Percentiles rank a stretch among this genome's conserved stretches.
phyloP scores from a whole-genome alignment of 345 rosid genomes.

The Arabidopsis thaliana region TAIR10.1 NC_003070.9:21867001-21867500 shows the following conservation, averaged over 20 bases:
- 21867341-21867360: too few relatives aligned
- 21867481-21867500: background rate
- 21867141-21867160: slow-evolving; percentile 38
- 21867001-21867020: too few relatives aligned
- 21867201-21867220: slow-evolving; percentile 37
- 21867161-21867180: slow-evolving; percentile 42
- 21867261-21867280: slow-evolving; percentile 88
- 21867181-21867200: slow-evolving; percentile 34
- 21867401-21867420: background rate
- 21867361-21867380: background rate
- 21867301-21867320: slow-evolving; percentile 36
- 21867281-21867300: slow-evolving; percentile 35
- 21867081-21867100: background rate
- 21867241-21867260: slow-evolving; percentile 52
- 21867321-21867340: background rate
- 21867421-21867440: background rate
- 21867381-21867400: background rate
- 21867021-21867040: background rate
- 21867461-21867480: background rate
- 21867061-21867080: background rate
- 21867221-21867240: slow-evolving; percentile 8
- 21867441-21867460: background rate
- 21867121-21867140: background rate
- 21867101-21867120: background rate
- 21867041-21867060: background rate